These are phyloP conservation scores for Begonia masoniana DNA, from an alignment of 306 rosid species.

Conservation along the genomic window DNA sequence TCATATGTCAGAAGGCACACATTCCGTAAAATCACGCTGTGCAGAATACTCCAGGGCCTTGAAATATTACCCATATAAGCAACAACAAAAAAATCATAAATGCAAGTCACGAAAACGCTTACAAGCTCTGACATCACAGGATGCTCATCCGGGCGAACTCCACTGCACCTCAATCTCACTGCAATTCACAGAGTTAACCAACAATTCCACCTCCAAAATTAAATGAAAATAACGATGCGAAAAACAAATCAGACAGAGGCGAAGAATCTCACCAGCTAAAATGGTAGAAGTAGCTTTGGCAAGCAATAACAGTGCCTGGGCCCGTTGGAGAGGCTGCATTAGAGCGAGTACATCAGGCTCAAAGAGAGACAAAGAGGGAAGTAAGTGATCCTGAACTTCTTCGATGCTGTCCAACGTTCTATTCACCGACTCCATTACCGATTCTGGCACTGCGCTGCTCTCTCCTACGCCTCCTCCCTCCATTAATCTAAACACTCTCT, in stretches of 20 bases:
- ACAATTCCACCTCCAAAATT: neutral
- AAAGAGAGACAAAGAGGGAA: slow-evolving; percentile 37
- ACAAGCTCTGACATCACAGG: slow-evolving; percentile 73
- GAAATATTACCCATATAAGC: neutral
- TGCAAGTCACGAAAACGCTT: slow-evolving; percentile 21
- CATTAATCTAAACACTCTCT: slow-evolving; percentile 13
- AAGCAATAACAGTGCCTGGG: slow-evolving; percentile 54
- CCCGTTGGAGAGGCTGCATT: slow-evolving; percentile 73
- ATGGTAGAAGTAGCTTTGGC: slow-evolving; percentile 61
- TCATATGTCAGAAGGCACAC: too few relatives aligned
- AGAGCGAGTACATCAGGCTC: slow-evolving; percentile 51
- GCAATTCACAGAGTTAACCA: slow-evolving; percentile 17
- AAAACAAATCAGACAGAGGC: neutral
- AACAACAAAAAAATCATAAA: slow-evolving; percentile 8
- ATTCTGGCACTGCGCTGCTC: slow-evolving; percentile 44
- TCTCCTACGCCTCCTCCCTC: slow-evolving; percentile 30
- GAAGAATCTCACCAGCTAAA: slow-evolving; percentile 28
- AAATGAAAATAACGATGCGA: neutral
- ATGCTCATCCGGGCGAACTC: slow-evolving; percentile 65
- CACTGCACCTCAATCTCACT: slow-evolving; percentile 75
- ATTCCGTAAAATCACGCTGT: too few relatives aligned
- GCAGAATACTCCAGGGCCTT: too few relatives aligned
- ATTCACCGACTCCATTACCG: slow-evolving; percentile 48
- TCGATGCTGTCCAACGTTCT: slow-evolving; percentile 35
- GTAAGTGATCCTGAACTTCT: slow-evolving; percentile 30